A percentile compares a stretch with the other conserved stretches of the same genome.
Evolutionary conservation across 2,329 filamentous ascomycete species (phyloP).

Genomic region (Paradendryphiella salina): DNA sequence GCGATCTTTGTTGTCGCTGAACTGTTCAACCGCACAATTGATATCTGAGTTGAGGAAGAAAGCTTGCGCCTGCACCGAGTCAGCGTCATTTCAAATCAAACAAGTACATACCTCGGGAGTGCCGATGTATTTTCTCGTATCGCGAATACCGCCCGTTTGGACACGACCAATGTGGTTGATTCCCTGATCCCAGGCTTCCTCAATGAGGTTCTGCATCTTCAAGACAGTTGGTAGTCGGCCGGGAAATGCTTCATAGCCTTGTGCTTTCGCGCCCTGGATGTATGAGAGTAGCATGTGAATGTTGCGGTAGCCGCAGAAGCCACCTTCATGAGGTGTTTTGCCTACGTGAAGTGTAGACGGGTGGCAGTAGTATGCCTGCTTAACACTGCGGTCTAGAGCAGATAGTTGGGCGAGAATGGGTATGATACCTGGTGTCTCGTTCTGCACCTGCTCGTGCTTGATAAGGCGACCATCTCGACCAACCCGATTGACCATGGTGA

Average conservation of each 20-base stretch:
- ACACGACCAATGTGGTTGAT: constrained; percentile 73
- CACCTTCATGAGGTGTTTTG: constrained; percentile 77
- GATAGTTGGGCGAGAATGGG: constrained; percentile 53
- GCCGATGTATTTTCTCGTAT: constrained; percentile 94
- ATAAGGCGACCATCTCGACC: constrained; percentile 49
- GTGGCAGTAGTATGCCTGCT: constrained; percentile 78
- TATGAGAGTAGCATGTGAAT: constrained; percentile 90
- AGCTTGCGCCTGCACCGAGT: constrained; percentile 69
- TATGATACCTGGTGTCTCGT: constrained; percentile 52
- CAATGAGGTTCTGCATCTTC: constrained; percentile 81
- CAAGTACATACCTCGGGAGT: constrained; percentile 72
- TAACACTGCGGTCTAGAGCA: constrained; percentile 65
- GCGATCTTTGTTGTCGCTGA: constrained; percentile 51
- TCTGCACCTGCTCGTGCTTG: constrained; percentile 49
- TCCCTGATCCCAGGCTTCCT: constrained; percentile 82
- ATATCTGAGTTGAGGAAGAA: constrained; percentile 73
- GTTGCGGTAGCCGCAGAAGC: constrained; percentile 94
- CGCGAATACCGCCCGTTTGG: constrained; percentile 83
- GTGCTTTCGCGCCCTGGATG: constrained; percentile 62
- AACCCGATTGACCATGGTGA: constrained; percentile 48
- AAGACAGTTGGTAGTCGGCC: constrained; percentile 73
- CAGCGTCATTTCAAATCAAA: constrained; percentile 5
- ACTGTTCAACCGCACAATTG: constrained; percentile 57
- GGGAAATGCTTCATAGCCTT: constrained; percentile 64
- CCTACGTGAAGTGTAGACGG: constrained; percentile 75